Conservation (phyloP, 1,284 basidiomycete genomes). For the Pyrrhoderma noxium region DNA sequence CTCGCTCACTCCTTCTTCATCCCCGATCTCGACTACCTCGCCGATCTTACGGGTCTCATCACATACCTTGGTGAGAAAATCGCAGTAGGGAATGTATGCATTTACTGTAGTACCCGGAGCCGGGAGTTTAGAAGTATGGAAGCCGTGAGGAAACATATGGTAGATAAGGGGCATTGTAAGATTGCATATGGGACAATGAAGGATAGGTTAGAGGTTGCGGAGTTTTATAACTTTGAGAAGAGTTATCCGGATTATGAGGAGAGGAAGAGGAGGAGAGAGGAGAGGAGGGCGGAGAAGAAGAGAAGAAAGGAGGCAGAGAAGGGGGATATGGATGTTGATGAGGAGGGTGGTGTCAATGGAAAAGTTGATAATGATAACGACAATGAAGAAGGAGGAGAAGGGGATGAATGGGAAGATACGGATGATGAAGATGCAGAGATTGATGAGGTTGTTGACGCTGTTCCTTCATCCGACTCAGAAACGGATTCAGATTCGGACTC, state of each 20-base stretch:
- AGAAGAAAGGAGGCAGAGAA: slow-evolving; percentile 27
- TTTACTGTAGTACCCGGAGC: slow-evolving; percentile 80
- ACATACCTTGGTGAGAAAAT: slow-evolving; percentile 91
- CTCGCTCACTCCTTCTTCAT: slow-evolving; percentile 89
- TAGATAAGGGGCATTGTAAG: slow-evolving; percentile 94
- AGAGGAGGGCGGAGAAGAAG: slow-evolving; percentile 18
- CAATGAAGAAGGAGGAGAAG: slow-evolving; percentile 23
- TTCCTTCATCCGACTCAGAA: slow-evolving; percentile 27
- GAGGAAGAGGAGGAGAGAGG: slow-evolving; percentile 25
- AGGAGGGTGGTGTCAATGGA: slow-evolving; percentile 22
- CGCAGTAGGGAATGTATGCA: slow-evolving; percentile 86
- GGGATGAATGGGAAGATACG: slow-evolving; percentile 57
- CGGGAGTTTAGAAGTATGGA: slow-evolving; percentile 75
- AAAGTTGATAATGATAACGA: slow-evolving; percentile 26
- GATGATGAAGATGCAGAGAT: slow-evolving; percentile 42
- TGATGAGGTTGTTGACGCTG: slow-evolving; percentile 44
- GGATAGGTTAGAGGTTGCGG: slow-evolving; percentile 83
- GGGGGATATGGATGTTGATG: slow-evolving; percentile 32
- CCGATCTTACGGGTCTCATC: slow-evolving; percentile 79
- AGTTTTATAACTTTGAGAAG: slow-evolving; percentile 88
- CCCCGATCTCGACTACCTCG: slow-evolving; percentile 87
- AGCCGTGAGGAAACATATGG: slow-evolving; percentile 89
- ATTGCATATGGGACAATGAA: slow-evolving; percentile 81
- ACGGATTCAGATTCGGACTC: slow-evolving; percentile 31
- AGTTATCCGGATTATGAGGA: slow-evolving; percentile 62